Evolutionary conservation across 805 yeast genomes (phyloP), one percentile per base, ranked within the genome.

Genomic region (Candida ovalis): DNA sequence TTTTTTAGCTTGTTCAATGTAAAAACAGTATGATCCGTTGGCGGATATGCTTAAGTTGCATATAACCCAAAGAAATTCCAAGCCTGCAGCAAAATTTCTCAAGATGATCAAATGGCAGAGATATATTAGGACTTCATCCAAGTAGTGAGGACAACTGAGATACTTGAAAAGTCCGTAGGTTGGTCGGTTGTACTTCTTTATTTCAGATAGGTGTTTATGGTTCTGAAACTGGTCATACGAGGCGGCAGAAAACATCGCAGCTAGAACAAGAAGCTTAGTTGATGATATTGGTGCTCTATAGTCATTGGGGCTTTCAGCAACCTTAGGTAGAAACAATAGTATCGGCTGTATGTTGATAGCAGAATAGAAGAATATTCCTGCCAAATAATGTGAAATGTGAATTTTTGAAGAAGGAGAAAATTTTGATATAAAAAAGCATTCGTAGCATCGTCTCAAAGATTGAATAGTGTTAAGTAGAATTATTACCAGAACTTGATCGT

Each of bases 101-200:
- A 60, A 42, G 10, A 63, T 13, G 0, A 61, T 17, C 3, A 50
- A 35, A 17, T 63, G 56, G 1, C 75, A 58, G 0, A 68, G 41
- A 55, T 86, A 86, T 2, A 86, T 73, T 32, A 75, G 24, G 6
- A 82, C 67, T 59, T 86, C 95, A 61, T 84, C 84, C 18, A 81
- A 67, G 56, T 86, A 86, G 62, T 86, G 95, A 0, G 92, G 85
- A 54, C 84, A 78, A 17, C 80, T 69, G 1, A 77, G 70, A n/a
- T 61, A 62, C 39, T 63, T 62, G 60, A 84, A 84, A 42, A 80
- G 53, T 1, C 82, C 74, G 32, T 66, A 61, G 2, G 57, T 61
- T 2, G 95, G 94, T 23, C 74, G 56, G 1, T 79, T 71, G 61
- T 84, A 84, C 59, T 84, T 84, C 19, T 62, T 64, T 40, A 84